Conservation (phyloP, 495 filamentous ascomycete species). For the Echria macrotheca region DNA sequence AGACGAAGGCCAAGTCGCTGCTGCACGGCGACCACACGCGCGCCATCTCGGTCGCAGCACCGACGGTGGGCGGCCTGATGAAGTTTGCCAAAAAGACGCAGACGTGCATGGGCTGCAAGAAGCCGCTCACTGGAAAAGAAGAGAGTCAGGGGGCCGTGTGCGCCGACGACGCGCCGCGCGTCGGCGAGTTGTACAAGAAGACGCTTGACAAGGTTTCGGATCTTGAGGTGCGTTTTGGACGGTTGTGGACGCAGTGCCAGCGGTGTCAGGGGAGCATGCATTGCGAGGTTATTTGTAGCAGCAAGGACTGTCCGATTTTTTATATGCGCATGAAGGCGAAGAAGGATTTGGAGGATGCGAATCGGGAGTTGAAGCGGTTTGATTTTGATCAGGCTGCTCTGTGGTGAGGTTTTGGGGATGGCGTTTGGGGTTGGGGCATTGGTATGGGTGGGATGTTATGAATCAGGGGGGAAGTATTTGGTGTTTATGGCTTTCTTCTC, state of each 20-base stretch:
- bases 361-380: constrained; percentile 86
- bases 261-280: constrained; percentile 96
- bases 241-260: constrained; percentile 98
- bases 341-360: constrained; percentile 94
- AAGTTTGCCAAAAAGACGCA: constrained; percentile 96
- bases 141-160: constrained; percentile 86
- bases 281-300: constrained; percentile 94
- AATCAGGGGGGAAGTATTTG: no score
- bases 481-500: no score
- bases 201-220: constrained; percentile 81
- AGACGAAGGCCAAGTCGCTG: constrained; percentile 78
- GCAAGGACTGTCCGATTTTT: constrained; percentile 96
- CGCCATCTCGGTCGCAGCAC: constrained; percentile 81
- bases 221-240: constrained; percentile 84
- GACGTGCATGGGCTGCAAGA: constrained; percentile 99
- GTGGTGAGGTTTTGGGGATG: no score
- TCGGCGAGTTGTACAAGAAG: constrained; percentile 92
- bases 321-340: constrained; percentile 99
- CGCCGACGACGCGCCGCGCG: constrained; percentile 70
- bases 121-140: constrained; percentile 72
- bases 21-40: constrained; percentile 89
- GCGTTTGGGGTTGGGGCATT: no score
- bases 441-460: no score
- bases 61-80: constrained; percentile 89
- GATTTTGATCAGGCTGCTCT: constrained; percentile 66